Base-by-base conservation (phyloP, 768 basidiomycete genomes). In the Suillus variegatus region DNA sequence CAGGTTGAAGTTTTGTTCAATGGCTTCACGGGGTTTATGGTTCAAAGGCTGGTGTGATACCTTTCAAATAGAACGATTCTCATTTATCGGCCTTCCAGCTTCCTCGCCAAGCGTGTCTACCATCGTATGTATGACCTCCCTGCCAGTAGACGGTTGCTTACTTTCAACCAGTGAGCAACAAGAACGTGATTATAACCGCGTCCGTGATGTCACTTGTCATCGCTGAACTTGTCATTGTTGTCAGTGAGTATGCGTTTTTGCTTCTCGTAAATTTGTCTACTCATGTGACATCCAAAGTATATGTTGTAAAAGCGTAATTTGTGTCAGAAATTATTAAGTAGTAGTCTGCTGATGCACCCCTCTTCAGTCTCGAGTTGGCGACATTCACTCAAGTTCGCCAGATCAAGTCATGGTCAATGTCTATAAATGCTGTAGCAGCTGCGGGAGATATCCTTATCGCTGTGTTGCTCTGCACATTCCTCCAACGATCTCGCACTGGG, bases 351-450 rank as follows among this genome's bases (percentile, higher is more conserved):
- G 9, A 22, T 12, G 35, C 6, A 14, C n/a, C 10, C 7, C 1
- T 69, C 5, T 70, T 66, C 64, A 85, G 84, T 32, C 63, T 85
- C 73, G 72, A 32, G 14, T 40, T 66, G 9, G 40, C 74, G 4
- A 84, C 82, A 18, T 84, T 85, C 83, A 72, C 49, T n/a, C 80
- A 85, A 44, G 74, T 85, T 38, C 70, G 68, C 44, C 68, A 75
- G 67, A 71, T 86, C 44, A 85, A 84, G 79, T 81, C 81, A 6
- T 71, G 85, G 25, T 82, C 84, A 0, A 82, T 85, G 28, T 77
- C 82, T 3, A 84, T 86, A 67, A 85, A 86, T 65, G 84, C 81
- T 2, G 73, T 85, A 12, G 83, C 83, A 9, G 82, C 81, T 1
- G 73, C 76, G 18, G 77, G 78, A 2, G 85, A 86, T 63, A 71